Base-by-base conservation (phyloP, 2,329 filamentous ascomycete genomes). In the Calycina herbarum region DNA sequence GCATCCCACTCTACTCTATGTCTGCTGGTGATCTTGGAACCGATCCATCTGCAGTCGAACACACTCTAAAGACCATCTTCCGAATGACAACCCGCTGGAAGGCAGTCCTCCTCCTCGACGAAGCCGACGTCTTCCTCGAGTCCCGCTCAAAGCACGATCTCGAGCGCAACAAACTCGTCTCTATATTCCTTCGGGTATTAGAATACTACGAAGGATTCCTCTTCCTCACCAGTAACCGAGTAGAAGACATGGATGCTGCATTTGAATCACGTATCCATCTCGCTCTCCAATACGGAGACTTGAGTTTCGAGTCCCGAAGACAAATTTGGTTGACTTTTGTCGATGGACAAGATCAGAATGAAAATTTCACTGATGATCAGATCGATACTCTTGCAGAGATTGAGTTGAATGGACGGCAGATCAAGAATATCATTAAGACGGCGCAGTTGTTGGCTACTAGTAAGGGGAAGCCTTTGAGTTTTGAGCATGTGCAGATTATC, bases 51-150 rank as follows among this genome's bases (percentile, higher is more conserved):
- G 10, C 54, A 0, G 64, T 72, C 4, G 71, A 68, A 13, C 38
- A 62, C 10, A 69, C 69, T 13, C 66, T 72, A 38, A 68, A 69
- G 31, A 69, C 67, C 17, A 66, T 69, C 1, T 70, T 72, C 31
- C 62, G 66, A 24, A 69, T 72, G 65, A 69, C 69, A 1, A 69
- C 67, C 1, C 65, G 68, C 40, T 72, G 69, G 70, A 67, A 68
- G 38, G 67, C 66, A 0, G 71, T 72, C 0, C 65, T 72, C 42
- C 63, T 72, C 0, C 67, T 72, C 17, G 71, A 71, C 38, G 82
- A 85, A 72, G 82, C 82, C 10, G 83, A 84, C 66, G 81, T 85
- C 5, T 85, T 84, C 74, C 79, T 85, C 72, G 79, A 80, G 1
- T 76, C 79, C 72, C 78, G 83, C 3, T 76, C 80, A 62, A 77